phyloP scores from a whole-genome alignment of 2,329 filamentous ascomycete genomes.

The Cryoendolithus antarcticus region DNA sequence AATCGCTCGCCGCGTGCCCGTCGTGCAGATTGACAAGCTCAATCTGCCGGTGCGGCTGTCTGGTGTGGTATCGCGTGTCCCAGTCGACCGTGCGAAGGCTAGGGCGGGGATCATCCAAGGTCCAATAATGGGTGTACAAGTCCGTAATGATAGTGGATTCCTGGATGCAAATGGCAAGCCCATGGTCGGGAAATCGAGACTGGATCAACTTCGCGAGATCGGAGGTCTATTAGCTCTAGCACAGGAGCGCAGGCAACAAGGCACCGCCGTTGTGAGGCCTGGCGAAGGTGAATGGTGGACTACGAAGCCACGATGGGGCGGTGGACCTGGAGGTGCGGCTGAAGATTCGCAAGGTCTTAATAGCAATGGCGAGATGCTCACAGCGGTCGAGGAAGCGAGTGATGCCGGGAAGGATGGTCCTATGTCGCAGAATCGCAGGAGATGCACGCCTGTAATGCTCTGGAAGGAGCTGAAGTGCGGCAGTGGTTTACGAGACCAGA shows the following conservation, averaged over 20 bases:
- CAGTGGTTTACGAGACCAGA: conserved; percentile 43
- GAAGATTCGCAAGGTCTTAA: conserved; percentile 21
- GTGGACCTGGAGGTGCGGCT: conserved; percentile 35
- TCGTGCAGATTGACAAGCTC: conserved; percentile 29
- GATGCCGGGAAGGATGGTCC: conserved; percentile 9
- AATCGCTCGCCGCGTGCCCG: conserved; percentile 32
- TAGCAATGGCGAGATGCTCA: conserved; percentile 23
- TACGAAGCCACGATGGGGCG: conserved; percentile 43
- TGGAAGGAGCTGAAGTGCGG: conserved; percentile 42
- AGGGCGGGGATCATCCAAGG: conserved; percentile 46
- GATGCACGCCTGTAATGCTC: conserved; percentile 34
- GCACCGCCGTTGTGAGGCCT: conserved; percentile 34
- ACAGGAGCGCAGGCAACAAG: conserved; percentile 48
- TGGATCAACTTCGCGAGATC: conserved; percentile 46
- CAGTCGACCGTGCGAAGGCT: conserved; percentile 39
- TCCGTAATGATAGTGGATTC: conserved; percentile 43
- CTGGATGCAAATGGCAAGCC: conserved; percentile 26
- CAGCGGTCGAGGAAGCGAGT: conserved; percentile 16
- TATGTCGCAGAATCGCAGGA: conserved; percentile 16
- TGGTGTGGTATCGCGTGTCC: conserved; percentile 40
- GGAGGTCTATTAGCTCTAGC: conserved; percentile 46
- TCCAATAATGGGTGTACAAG: conserved; percentile 44
- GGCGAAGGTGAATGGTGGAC: conserved; percentile 52
- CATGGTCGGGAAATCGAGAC: conserved; percentile 17
- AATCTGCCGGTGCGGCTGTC: conserved; percentile 46